These are phyloP conservation scores for Podaxis sp. DNA, from an alignment of 768 basidiomycete species.

Conservation along the genomic window DNA sequence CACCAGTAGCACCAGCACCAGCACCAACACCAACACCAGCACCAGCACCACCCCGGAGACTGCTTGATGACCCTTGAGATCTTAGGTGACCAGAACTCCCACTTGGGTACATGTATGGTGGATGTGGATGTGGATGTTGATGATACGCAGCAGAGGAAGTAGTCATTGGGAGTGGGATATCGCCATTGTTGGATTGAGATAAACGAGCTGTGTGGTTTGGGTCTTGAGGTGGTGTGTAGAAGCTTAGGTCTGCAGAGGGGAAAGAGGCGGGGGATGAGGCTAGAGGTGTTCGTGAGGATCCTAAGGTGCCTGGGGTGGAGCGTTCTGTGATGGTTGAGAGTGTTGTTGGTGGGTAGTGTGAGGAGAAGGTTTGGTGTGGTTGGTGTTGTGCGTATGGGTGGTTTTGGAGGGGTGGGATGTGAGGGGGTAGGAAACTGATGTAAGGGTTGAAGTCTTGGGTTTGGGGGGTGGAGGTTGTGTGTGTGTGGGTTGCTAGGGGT, in stretches of 20 bases:
- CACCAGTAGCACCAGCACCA: too few species aligned
- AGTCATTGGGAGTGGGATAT: background rate
- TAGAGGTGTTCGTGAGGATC: background rate
- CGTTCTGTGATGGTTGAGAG: constrained; percentile 8
- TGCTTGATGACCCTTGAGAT: background rate
- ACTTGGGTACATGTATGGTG: background rate
- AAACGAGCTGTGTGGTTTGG: background rate
- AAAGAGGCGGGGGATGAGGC: background rate
- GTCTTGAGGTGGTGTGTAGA: background rate
- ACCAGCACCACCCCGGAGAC: too few species aligned
- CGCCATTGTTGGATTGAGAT: constrained; percentile 1
- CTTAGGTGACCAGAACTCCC: background rate
- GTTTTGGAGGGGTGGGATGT: background rate
- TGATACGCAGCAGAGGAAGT: background rate
- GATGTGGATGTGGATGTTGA: background rate
- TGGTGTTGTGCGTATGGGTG: background rate
- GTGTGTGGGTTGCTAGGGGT: background rate
- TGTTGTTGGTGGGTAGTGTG: background rate
- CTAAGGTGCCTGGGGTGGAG: background rate
- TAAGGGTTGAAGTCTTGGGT: background rate
- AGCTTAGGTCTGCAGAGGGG: background rate
- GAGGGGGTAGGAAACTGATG: too few species aligned
- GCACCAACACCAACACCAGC: too few species aligned
- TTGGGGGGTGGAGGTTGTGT: background rate
- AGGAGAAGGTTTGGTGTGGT: background rate